These are phyloP conservation scores for Agaricales sp. DNA, from an alignment of 1,284 basidiomycete genomes.

Conservation along the genomic window DNA sequence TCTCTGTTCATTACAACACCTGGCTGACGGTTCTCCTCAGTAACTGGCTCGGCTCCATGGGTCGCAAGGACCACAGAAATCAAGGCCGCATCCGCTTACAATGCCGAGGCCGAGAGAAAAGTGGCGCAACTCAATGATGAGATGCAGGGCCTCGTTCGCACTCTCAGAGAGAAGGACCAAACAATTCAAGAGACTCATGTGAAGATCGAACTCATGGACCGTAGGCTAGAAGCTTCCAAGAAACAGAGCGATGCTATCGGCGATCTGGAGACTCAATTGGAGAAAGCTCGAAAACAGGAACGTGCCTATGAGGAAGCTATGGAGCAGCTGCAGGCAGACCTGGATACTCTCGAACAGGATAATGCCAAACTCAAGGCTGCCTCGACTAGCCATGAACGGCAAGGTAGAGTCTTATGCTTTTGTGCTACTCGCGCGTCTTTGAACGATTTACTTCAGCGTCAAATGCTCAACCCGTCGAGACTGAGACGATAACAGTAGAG, in stretches of 20 bases:
- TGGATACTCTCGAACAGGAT: slow-evolving; percentile 82
- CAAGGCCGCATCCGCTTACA: slow-evolving; percentile 74
- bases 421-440: slow-evolving; percentile 1
- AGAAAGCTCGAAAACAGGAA: slow-evolving; percentile 79
- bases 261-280: slow-evolving; percentile 74
- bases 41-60: slow-evolving; percentile 81
- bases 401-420: slow-evolving; percentile 33
- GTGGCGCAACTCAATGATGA: slow-evolving; percentile 82
- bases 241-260: slow-evolving; percentile 79
- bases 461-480: slow-evolving; percentile 42
- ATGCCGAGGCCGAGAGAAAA: slow-evolving; percentile 87
- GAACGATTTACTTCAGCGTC: slow-evolving; percentile 21
- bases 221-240: slow-evolving; percentile 83
- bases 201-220: slow-evolving; percentile 92
- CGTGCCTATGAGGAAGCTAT: slow-evolving; percentile 87
- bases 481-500: slow-evolving; percentile 57
- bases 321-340: slow-evolving; percentile 84
- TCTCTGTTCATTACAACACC: slow-evolving; percentile 6
- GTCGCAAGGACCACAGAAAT: slow-evolving; percentile 79
- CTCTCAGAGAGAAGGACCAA: slow-evolving; percentile 81
- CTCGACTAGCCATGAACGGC: slow-evolving; percentile 51
- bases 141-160: slow-evolving; percentile 77
- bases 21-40: slow-evolving; percentile 26
- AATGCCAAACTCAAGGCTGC: slow-evolving; percentile 72
- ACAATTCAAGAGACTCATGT: slow-evolving; percentile 81